Evolutionary conservation across 768 basidiomycete species (phyloP), one percentile per base, ranked within the genome.

Genomic region (Suillus lakei): DNA sequence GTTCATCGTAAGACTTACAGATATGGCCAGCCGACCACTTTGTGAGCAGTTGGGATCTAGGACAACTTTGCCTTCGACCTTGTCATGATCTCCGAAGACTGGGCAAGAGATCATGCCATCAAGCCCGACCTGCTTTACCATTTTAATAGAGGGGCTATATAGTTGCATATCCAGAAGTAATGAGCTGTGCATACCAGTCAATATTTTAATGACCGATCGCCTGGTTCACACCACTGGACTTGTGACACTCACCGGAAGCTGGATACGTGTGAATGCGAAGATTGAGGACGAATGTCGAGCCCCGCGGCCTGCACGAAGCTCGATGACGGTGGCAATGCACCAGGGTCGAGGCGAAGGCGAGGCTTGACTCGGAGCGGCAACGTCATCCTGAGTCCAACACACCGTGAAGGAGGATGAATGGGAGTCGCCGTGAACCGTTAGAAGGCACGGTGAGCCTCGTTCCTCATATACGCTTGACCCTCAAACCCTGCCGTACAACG

Each of bases 51-150:
- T 82, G 15, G 84, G 79, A 69, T 88, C 86, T 1, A 92, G 81
- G 21, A 82, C 79, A 16, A 91, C 82, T 62, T 82, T 85, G 39
- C 91, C 91, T 67, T 82, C 79, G 18, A 92, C 80, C 66, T 80
- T 83, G 71, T 90, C 88, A 54, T 84, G 82, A 60, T 87, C 84
- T 39, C 84, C 82, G 68, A 89, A 91, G 5, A 91, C 86, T 2
- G 90, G 83, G 28, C 71, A 61, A 41, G 77, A 68, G 13, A 72
- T 73, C 18, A 71, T 67, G 44, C 32, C 65, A 32, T 70, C 72
- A 26, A 74, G 69, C 26, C 72, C 75, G 54, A 67, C 55, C 23
- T 72, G 70, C 18, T 74, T 75, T 10, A 81, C 76, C n/a, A 82
- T 73, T 71, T 85, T 87, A 13, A 89, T 76, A n/a, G 84, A 87